phyloP scores from a whole-genome alignment of 805 yeast genomes.

The Candida taoyuanica region DNA sequence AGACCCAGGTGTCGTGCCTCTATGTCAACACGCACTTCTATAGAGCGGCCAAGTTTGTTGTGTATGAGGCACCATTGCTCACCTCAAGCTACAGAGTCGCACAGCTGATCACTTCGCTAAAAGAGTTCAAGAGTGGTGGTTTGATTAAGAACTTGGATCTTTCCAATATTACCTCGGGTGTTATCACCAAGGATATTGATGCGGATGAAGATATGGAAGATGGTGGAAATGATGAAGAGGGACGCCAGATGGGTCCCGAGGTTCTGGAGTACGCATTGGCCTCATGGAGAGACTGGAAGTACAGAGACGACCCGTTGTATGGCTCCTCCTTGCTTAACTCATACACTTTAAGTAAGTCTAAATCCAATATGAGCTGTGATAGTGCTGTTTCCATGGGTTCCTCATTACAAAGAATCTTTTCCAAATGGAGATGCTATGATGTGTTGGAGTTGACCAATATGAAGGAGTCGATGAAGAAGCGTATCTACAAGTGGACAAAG shows the following conservation, averaged over 20 bases:
- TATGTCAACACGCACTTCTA: slow-evolving; percentile 50
- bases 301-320: slow-evolving; percentile 65
- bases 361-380: slow-evolving; percentile 23
- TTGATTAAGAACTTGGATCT: slow-evolving; percentile 57
- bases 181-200: slow-evolving; percentile 21
- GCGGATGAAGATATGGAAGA: slow-evolving; percentile 7
- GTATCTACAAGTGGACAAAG: slow-evolving; percentile 6
- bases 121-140: slow-evolving; percentile 52
- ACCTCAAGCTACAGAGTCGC: slow-evolving; percentile 75
- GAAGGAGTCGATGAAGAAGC: slow-evolving; percentile 6
- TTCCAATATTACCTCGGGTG: slow-evolving; percentile 42
- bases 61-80: slow-evolving; percentile 53
- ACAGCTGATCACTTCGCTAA: slow-evolving; percentile 68
- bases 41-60: slow-evolving; percentile 44
- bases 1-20: slow-evolving; percentile 40
- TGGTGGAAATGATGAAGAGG: slow-evolving; percentile 10
- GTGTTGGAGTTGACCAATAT: slow-evolving; percentile 2
- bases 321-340: slow-evolving; percentile 34
- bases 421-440: slow-evolving; percentile 7
- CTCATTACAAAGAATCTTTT: slow-evolving; percentile 13
- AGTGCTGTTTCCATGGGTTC: slow-evolving; percentile 16
- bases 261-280: slow-evolving; percentile 45
- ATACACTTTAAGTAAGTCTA: slow-evolving; percentile 23
- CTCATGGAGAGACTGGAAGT: slow-evolving; percentile 93
- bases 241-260: slow-evolving; percentile 8